Evolutionary conservation across 2,329 filamentous ascomycete genomes (phyloP).

Genomic region (Aureobasidium vineae): DNA sequence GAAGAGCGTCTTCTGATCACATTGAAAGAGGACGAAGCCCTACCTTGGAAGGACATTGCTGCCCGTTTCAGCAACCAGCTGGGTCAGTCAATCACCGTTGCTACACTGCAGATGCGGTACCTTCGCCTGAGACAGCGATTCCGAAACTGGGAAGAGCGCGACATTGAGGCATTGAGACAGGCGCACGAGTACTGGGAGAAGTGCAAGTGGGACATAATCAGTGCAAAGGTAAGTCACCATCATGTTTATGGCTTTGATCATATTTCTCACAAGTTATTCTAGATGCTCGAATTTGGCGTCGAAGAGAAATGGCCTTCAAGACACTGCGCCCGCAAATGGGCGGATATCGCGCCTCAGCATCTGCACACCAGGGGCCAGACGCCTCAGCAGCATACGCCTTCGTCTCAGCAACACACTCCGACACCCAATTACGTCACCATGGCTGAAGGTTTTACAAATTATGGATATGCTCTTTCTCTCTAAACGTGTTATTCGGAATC

Average conservation of each 20-base stretch:
- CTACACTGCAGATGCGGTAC: conserved; percentile 56
- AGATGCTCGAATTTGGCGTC: conserved; percentile 55
- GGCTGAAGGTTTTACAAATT: background rate
- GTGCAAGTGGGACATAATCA: conserved; percentile 55
- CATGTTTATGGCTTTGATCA: background rate
- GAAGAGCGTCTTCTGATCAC: conserved; percentile 52
- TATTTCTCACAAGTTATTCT: conserved; percentile 16
- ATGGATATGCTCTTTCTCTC: conserved; percentile 9
- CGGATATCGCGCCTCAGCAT: conserved; percentile 43
- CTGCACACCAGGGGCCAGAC: conserved; percentile 14
- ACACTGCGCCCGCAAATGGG: conserved; percentile 53
- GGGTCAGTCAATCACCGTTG: conserved; percentile 49
- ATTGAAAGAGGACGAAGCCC: conserved; percentile 53
- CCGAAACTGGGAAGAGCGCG: conserved; percentile 53
- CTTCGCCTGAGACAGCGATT: conserved; percentile 53
- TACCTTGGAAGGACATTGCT: conserved; percentile 57
- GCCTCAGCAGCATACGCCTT: conserved; percentile 29
- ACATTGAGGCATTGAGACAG: conserved; percentile 50
- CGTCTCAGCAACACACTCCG: conserved; percentile 12
- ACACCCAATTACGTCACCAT: conserved; percentile 12
- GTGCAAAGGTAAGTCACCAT: conserved; percentile 45
- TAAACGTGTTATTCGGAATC: background rate
- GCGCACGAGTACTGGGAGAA: conserved; percentile 55
- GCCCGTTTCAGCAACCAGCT: conserved; percentile 50
- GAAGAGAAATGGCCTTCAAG: conserved; percentile 53